Evolutionary conservation across 2,329 filamentous ascomycete genomes (phyloP).

Genomic region (Verticillium alfalfae): DNA sequence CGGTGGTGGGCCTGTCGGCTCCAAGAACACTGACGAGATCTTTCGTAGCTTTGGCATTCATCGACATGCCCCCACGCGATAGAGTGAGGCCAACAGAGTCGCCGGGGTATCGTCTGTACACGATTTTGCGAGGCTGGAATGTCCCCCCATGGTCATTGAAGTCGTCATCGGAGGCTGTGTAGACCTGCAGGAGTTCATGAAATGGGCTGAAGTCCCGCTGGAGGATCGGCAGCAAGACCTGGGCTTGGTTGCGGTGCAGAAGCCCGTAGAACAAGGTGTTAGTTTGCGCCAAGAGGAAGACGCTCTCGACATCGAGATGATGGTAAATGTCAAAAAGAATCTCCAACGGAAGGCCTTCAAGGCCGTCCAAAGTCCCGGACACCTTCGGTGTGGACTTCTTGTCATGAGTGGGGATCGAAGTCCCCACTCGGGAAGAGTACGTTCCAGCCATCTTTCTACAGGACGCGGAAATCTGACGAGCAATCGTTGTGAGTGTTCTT

Average conservation of each 20-base stretch:
- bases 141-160: conserved; percentile 20
- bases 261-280: conserved; percentile 32
- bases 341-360: conserved; percentile 35
- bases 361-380: conserved; percentile 7
- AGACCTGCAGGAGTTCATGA: conserved; percentile 39
- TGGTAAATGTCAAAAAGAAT: conserved; percentile 43
- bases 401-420: background rate
- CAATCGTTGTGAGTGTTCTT: background rate
- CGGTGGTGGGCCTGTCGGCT: background rate
- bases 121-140: conserved; percentile 31
- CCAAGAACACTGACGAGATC: background rate
- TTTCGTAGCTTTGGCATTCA: background rate
- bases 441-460: background rate
- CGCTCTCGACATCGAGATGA: conserved; percentile 32
- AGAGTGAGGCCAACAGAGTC: conserved; percentile 20
- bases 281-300: conserved; percentile 29
- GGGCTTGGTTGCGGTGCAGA: conserved; percentile 31
- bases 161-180: conserved; percentile 34
- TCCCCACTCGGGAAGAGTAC: background rate
- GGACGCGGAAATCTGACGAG: background rate
- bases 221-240: conserved; percentile 37
- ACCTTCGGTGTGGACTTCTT: background rate
- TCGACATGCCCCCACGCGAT: conserved; percentile 2
- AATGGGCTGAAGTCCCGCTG: conserved; percentile 36
- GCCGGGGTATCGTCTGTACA: conserved; percentile 29